Evolutionary conservation across 441 rosid genomes (phyloP).

Genomic region (Breynia disticha): DNA sequence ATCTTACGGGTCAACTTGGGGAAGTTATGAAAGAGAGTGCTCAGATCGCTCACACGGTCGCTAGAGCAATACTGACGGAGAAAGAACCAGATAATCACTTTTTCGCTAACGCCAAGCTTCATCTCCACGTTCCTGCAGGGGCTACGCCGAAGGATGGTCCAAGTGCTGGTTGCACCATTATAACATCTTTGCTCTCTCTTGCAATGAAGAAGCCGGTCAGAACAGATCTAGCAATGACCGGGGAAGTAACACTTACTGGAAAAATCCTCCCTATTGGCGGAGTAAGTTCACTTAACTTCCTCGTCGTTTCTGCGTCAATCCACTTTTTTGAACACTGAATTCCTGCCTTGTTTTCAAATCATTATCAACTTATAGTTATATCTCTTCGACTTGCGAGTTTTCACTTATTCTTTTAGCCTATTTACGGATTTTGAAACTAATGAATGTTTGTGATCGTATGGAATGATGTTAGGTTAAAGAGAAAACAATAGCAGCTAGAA

Average conservation of each 20-base stretch:
- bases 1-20: slow-evolving; percentile 79
- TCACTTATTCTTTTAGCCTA: not conserved
- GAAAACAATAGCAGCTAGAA: slow-evolving; percentile 88
- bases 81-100: slow-evolving; percentile 55
- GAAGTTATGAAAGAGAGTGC: slow-evolving; percentile 98
- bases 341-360: not conserved
- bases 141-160: slow-evolving; percentile 94
- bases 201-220: slow-evolving; percentile 62
- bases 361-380: not conserved
- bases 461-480: slow-evolving; percentile 61
- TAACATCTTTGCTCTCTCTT: slow-evolving; percentile 83
- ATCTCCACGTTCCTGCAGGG: slow-evolving; percentile 93
- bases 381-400: no score
- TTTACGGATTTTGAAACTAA: not conserved
- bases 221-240: slow-evolving; percentile 93
- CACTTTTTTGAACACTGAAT: not conserved
- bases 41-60: slow-evolving; percentile 79
- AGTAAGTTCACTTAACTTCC: slow-evolving; percentile 32
- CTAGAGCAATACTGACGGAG: slow-evolving; percentile 50
- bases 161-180: slow-evolving; percentile 95
- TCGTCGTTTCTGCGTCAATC: not conserved
- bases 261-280: slow-evolving; percentile 92
- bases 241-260: slow-evolving; percentile 83
- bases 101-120: slow-evolving; percentile 74
- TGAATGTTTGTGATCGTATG: not conserved